Conservation (phyloP, 2,329 filamentous ascomycete genomes). For the Plenodomus tracheiphilus region DNA sequence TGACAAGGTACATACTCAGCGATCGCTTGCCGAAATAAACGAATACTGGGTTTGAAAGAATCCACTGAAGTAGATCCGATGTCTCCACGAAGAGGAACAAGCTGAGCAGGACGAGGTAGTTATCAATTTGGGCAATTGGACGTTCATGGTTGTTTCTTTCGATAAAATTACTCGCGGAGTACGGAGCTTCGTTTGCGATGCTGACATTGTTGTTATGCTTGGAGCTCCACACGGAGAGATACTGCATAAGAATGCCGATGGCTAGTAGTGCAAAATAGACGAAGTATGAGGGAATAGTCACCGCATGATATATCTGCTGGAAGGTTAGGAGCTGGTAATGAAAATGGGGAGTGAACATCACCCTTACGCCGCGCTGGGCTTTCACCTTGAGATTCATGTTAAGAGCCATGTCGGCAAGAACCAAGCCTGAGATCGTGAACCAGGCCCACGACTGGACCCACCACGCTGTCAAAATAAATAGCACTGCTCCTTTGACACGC, state of each 20-base stretch:
- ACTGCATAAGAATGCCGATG: no score
- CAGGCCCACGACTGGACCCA: constrained; percentile 51
- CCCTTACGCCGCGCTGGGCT: constrained; percentile 8
- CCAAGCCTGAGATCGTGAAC: constrained; percentile 46
- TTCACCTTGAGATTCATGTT: constrained; percentile 42
- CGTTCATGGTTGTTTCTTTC: constrained; percentile 32
- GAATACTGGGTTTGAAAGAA: constrained; percentile 39
- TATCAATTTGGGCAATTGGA: constrained; percentile 43
- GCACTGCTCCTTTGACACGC: constrained; percentile 40
- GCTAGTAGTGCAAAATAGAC: no score
- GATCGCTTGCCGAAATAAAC: constrained; percentile 44
- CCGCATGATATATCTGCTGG: constrained; percentile 1
- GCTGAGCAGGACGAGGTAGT: constrained; percentile 46
- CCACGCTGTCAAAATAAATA: constrained; percentile 48
- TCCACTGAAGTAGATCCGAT: constrained; percentile 34
- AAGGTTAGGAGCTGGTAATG: not conserved
- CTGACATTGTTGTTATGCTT: no score
- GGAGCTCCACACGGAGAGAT: no score
- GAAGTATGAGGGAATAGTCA: constrained; percentile 25
- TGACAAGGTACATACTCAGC: constrained; percentile 49
- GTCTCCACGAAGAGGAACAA: constrained; percentile 45
- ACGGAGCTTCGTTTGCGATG: constrained; percentile 44
- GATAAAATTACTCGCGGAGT: constrained; percentile 42
- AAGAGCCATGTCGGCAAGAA: constrained; percentile 51
- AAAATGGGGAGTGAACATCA: no score